A percentile compares a stretch with the other conserved stretches of the same genome.
Conservation (phyloP, 306 rosid genomes). For the Prosopis cineraria region DNA sequence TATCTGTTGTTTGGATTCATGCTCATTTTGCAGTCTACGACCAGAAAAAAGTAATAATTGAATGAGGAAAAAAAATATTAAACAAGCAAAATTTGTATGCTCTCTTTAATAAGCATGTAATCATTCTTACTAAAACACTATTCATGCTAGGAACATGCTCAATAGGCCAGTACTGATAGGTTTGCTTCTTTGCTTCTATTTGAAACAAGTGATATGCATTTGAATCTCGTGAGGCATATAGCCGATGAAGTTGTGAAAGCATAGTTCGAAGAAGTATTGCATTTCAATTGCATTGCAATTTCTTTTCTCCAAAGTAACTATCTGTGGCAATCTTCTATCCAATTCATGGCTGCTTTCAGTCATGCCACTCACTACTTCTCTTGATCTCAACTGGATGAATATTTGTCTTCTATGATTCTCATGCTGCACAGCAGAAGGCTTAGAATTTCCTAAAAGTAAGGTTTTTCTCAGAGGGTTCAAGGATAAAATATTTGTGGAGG, state of each 20-base stretch:
- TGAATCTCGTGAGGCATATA: background rate
- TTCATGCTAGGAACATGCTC: background rate
- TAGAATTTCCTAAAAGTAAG: background rate
- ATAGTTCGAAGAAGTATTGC: background rate
- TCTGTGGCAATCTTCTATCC: background rate
- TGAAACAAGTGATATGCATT: background rate
- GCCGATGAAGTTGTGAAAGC: background rate
- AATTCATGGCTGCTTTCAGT: background rate
- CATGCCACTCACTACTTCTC: background rate
- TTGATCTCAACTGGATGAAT: slow-evolving; percentile 4
- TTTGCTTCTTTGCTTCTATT: background rate
- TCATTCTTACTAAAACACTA: background rate
- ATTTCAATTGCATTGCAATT: background rate
- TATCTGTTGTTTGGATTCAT: background rate
- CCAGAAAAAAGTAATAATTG: background rate
- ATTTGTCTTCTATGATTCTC: background rate
- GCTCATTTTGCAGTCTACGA: background rate
- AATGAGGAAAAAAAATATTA: background rate
- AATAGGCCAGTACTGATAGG: background rate
- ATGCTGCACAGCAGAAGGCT: background rate
- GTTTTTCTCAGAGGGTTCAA: background rate
- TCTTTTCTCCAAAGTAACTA: background rate
- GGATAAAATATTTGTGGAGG: background rate
- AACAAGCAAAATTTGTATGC: background rate
- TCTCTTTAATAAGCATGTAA: background rate